These are phyloP conservation scores for Blastocystis sp. DNA, from an alignment of 352 stramenopile genomes.

Conservation along the genomic window DNA sequence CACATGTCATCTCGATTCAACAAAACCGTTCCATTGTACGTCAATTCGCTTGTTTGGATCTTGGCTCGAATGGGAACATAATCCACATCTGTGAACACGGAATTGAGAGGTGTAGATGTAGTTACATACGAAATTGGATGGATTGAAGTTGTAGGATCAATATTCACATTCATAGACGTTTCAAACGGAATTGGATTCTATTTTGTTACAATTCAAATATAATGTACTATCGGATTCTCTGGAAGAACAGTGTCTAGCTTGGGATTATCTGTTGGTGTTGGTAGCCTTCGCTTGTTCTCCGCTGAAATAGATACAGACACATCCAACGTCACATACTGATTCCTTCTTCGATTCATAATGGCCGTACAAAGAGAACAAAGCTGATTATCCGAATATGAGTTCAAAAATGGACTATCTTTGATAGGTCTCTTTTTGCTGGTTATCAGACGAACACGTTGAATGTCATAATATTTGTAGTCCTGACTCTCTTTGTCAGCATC, in stretches of 20 bases:
- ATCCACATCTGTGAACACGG: neutral
- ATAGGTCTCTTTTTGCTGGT: neutral
- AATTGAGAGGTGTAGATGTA: neutral
- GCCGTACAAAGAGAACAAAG: neutral
- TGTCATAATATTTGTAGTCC: conserved; percentile 37
- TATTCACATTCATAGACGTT: neutral
- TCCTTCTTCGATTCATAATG: neutral
- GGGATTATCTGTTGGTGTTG: neutral
- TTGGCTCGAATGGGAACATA: conserved; percentile 8
- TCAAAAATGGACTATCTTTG: conserved; percentile 5
- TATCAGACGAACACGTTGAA: neutral
- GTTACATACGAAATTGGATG: neutral
- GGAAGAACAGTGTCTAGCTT: neutral
- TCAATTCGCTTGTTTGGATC: conserved; percentile 1
- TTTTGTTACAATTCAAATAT: neutral
- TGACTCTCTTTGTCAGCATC: conserved; percentile 16
- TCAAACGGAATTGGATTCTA: neutral
- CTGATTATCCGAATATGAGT: neutral
- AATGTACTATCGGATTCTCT: neutral
- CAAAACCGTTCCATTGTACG: neutral
- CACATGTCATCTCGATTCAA: conserved; percentile 1
- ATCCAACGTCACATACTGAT: neutral
- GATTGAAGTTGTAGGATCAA: neutral
- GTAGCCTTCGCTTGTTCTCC: neutral
- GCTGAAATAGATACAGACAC: neutral